Conservation (phyloP, 2,329 filamentous ascomycete genomes). For the Ophiostoma angusticollis region DNA sequence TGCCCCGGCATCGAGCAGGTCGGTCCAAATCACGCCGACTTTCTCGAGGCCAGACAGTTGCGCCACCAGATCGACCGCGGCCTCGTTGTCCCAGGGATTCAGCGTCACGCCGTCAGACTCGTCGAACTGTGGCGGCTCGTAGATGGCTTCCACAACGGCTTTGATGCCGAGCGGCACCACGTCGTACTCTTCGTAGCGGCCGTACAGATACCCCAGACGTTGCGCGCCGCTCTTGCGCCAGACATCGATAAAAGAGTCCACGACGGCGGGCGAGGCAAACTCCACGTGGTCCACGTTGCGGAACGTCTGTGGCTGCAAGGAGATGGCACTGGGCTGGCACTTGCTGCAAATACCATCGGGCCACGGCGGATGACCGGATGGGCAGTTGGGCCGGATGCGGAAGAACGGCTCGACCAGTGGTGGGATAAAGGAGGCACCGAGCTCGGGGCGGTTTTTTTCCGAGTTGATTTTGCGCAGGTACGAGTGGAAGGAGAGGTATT, state of each 20-base stretch:
- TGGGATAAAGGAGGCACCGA: constrained; percentile 89
- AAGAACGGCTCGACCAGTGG: constrained; percentile 88
- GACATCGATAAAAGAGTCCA: constrained; percentile 81
- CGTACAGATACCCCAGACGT: constrained; percentile 81
- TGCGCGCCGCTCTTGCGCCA: constrained; percentile 82
- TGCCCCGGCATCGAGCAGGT: constrained; percentile 68
- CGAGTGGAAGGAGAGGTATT: constrained; percentile 92
- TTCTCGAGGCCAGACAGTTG: constrained; percentile 73
- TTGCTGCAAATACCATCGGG: constrained; percentile 96
- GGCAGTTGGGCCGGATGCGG: constrained; percentile 76
- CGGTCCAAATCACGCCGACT: constrained; percentile 89
- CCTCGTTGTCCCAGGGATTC: constrained; percentile 73
- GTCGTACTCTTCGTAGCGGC: constrained; percentile 77
- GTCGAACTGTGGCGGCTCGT: constrained; percentile 83
- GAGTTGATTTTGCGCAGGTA: constrained; percentile 91
- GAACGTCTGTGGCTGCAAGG: constrained; percentile 81
- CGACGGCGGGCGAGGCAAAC: constrained; percentile 71
- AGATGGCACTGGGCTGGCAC: constrained; percentile 95
- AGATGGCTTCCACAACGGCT: constrained; percentile 91
- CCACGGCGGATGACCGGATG: constrained; percentile 85
- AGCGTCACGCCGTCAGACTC: constrained; percentile 82
- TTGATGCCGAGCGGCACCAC: constrained; percentile 91
- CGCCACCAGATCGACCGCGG: constrained; percentile 68
- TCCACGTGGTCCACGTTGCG: constrained; percentile 98
- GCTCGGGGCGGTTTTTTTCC: constrained; percentile 89